These are phyloP conservation scores for Neurospora tetraspora DNA, from an alignment of 495 filamentous ascomycete species.

Conservation along the genomic window DNA sequence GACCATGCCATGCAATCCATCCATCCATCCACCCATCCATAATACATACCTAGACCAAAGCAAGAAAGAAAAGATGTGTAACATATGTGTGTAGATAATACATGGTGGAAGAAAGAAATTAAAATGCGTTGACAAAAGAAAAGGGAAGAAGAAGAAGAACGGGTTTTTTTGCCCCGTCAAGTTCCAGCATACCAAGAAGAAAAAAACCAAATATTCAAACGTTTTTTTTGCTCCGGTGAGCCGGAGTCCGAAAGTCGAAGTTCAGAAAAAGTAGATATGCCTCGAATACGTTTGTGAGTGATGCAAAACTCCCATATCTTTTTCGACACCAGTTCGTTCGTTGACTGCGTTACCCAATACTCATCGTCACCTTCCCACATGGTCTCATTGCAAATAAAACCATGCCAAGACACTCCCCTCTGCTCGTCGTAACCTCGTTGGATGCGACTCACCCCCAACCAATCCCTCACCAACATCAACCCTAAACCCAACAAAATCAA, in stretches of 20 bases:
- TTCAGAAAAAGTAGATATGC: neutral
- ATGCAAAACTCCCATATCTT: neutral
- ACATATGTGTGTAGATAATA: neutral
- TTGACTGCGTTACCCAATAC: neutral
- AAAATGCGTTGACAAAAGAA: neutral
- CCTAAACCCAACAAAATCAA: conserved; percentile 36
- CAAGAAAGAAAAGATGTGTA: neutral
- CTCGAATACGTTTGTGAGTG: neutral
- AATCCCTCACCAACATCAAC: conserved; percentile 3
- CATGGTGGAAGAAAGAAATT: neutral
- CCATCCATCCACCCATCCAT: neutral
- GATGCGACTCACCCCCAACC: conserved; percentile 4
- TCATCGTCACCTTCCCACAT: neutral
- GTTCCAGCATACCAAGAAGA: neutral
- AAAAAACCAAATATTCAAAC: neutral
- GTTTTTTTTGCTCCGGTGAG: neutral
- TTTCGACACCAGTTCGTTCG: neutral
- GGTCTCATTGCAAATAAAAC: neutral
- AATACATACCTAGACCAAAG: neutral
- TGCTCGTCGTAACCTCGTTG: neutral
- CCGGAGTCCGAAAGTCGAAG: neutral
- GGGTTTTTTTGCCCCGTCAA: neutral
- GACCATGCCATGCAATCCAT: neutral
- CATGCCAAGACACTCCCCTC: neutral
- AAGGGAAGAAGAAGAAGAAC: neutral